Conservation (phyloP, 208 protist genomes). For the Crithidia bombi region DNA sequence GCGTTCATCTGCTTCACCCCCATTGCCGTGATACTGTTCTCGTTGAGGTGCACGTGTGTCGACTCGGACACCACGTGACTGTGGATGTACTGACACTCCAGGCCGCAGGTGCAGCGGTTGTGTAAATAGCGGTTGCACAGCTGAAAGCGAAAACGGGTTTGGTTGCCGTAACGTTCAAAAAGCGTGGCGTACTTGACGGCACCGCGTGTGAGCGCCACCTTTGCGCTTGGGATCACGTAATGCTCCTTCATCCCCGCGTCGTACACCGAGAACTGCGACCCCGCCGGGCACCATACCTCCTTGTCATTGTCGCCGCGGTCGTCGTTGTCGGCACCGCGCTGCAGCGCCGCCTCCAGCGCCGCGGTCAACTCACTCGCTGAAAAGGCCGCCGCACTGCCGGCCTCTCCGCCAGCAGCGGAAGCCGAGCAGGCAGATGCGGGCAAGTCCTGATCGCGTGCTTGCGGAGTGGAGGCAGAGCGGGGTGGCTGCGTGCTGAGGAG, state of each 20-base stretch:
- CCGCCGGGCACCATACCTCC: conserved; percentile 34
- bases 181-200: conserved; percentile 61
- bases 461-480: neutral
- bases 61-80: conserved; percentile 35
- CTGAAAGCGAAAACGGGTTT: conserved; percentile 74
- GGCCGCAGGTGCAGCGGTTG: conserved; percentile 42
- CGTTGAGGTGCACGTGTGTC: conserved; percentile 69
- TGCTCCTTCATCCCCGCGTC: conserved; percentile 57
- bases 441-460: neutral
- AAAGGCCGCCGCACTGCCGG: neutral
- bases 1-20: conserved; percentile 23
- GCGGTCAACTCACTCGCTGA: conserved; percentile 32
- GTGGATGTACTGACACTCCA: conserved; percentile 72
- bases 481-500: conserved; percentile 16
- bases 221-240: conserved; percentile 54
- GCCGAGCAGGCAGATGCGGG: no score
- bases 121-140: conserved; percentile 58
- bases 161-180: conserved; percentile 51
- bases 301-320: neutral
- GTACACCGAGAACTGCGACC: conserved; percentile 62
- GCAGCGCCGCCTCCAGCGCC: conserved; percentile 14
- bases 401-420: no score
- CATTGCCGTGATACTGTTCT: conserved; percentile 49
- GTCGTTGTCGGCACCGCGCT: neutral
- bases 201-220: conserved; percentile 66